Evolutionary conservation across 1,284 basidiomycete genomes (phyloP).

Genomic region (Calocybe gambosa): DNA sequence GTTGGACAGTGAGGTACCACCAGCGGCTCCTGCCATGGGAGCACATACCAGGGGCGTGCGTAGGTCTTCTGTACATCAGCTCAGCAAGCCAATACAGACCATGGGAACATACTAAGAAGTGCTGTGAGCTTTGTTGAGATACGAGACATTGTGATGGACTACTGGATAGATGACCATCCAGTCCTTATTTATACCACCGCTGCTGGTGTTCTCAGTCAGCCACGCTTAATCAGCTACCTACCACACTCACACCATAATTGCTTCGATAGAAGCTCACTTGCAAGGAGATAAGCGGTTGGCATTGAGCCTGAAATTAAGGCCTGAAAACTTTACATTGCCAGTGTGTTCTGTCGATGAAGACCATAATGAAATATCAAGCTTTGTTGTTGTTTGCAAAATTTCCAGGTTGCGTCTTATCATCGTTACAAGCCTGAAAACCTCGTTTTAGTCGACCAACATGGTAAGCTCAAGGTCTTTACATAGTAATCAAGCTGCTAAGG

Average conservation of each 20-base stretch:
- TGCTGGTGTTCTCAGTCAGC: not conserved
- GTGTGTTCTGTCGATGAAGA: too few relatives aligned
- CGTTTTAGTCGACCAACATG: constrained; percentile 47
- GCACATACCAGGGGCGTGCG: constrained; percentile 53
- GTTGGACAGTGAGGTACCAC: constrained; percentile 27
- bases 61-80: constrained; percentile 31
- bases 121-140: constrained; percentile 19
- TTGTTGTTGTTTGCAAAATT: constrained; percentile 26
- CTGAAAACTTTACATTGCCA: too few relatives aligned
- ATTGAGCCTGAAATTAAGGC: too few relatives aligned
- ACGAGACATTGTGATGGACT: constrained; percentile 10
- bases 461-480: constrained; percentile 29
- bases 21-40: constrained; percentile 64
- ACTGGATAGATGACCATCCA: not conserved
- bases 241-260: not conserved
- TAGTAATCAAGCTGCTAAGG: not conserved
- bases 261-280: not conserved
- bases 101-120: constrained; percentile 12
- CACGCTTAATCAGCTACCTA: not conserved
- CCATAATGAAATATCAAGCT: not conserved
- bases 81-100: not conserved
- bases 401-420: constrained; percentile 16
- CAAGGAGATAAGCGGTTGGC: too few relatives aligned
- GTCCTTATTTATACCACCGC: not conserved
- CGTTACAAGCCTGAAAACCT: constrained; percentile 14